phyloP scores from a whole-genome alignment of 768 basidiomycete species.

The Trametes gibbosa region DNA sequence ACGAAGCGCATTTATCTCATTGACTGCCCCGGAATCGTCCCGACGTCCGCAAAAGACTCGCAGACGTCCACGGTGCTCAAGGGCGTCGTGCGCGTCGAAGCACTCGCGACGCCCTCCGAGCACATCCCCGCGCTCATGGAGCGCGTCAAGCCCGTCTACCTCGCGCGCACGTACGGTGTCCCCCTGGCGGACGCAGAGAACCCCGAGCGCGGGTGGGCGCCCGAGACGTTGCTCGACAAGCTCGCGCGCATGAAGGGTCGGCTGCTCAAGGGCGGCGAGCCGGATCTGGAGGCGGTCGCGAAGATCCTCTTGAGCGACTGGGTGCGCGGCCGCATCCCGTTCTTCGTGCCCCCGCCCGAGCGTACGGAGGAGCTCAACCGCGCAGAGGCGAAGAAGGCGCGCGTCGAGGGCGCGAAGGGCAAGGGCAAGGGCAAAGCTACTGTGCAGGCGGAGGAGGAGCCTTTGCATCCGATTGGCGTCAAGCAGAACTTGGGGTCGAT shows the following conservation, averaged over 20 bases:
- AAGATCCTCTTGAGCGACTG: conserved; percentile 96
- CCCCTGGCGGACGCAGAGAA: conserved; percentile 59
- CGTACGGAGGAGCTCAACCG: conserved; percentile 67
- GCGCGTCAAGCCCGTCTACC: conserved; percentile 91
- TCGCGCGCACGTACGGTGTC: conserved; percentile 80
- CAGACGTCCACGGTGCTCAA: conserved; percentile 93
- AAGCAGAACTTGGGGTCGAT: conserved; percentile 86
- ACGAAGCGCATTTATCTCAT: conserved; percentile 97
- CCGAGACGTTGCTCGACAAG: conserved; percentile 78
- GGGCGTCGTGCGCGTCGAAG: conserved; percentile 95
- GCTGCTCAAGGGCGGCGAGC: conserved; percentile 90
- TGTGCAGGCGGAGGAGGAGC: conserved; percentile 33
- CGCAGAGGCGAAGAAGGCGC: conserved; percentile 49
- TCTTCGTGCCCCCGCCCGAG: conserved; percentile 91
- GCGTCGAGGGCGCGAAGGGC: conserved; percentile 36
- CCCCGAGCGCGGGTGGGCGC: conserved; percentile 53
- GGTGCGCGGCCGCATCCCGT: conserved; percentile 96
- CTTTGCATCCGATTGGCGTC: conserved; percentile 55
- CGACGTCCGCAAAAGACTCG: conserved; percentile 86
- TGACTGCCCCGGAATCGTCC: conserved; percentile 98
- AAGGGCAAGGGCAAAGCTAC: conserved; percentile 56
- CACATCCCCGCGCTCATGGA: conserved; percentile 86
- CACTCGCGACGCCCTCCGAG: conserved; percentile 86
- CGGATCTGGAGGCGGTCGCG: conserved; percentile 86
- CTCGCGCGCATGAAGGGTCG: conserved; percentile 91